Base-by-base conservation (phyloP, 129 eudicot species). In the Arctium lappa region DNA sequence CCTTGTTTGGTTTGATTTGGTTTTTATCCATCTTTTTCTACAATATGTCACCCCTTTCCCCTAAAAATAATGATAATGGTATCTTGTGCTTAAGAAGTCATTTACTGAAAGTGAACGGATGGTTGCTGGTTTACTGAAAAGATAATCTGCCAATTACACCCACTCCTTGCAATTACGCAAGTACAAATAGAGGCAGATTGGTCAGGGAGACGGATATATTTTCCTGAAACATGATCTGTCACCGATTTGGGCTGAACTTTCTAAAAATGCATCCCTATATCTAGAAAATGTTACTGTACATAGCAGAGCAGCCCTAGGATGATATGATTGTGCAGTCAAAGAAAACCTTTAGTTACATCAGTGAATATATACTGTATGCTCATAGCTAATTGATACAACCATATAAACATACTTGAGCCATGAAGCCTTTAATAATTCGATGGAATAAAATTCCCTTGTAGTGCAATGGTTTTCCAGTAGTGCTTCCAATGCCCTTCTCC, bases 341-440 rank as follows among this genome's bases (percentile, higher is more conserved):
- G 11, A 60, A 62, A 39, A 48, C 42, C 29, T 27, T 15, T 32
- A 60, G 3, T 30, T 30, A 53, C 34, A 72, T 38, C 34, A 81
- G 11, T 72, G 8, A 72, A 16, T 34, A 80, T 13, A 81, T 56
- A 18, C 30, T 15, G n/a, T 31, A 53, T 5, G 30, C 40, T 32
- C 60, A 40, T 56, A 81, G 50, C 50, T 75, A 82, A 31, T 6
- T 7, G 48, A 44, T 34, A 69, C 46, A 74, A 75, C 31, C 18
- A 50, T 50, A 80, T 48, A 22, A 82, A 80, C 89, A 81, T 90
- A 94, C 98, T 83, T 94, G 98, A 60, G 93, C 97, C 99, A 95
- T 95, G 79, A 95, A 95, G 72, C 99, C 99, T 84, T 85, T 87
- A 27, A 95, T 95, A 38, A 95, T 87, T 60, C 99, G 97, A 80